phyloP scores from a whole-genome alignment of 2,329 filamentous ascomycete species.

The Diaporthe velutina region DNA sequence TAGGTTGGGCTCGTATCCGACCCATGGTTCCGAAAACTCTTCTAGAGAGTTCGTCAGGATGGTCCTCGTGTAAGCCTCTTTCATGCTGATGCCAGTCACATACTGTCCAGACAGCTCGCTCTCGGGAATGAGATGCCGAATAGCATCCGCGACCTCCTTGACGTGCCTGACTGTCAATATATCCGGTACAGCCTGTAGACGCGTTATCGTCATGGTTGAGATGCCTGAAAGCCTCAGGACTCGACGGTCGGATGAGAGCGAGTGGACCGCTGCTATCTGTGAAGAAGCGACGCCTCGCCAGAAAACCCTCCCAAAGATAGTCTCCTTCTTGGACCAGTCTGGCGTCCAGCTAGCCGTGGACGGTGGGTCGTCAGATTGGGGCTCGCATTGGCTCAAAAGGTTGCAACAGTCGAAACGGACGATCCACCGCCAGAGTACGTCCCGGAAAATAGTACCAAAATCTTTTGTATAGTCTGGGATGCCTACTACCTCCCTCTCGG shows the following conservation, averaged over 20 bases:
- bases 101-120: neutral
- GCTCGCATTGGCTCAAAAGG: conserved; percentile 8
- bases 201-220: neutral
- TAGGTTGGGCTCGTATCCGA: neutral
- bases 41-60: neutral
- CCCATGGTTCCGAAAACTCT: neutral
- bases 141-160: neutral
- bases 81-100: conserved; percentile 4
- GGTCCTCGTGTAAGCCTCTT: neutral
- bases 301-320: neutral
- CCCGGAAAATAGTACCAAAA: neutral
- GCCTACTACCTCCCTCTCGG: neutral
- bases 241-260: neutral
- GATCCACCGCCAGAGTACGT: conserved; percentile 4
- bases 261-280: neutral
- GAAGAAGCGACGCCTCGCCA: neutral
- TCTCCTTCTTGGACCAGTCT: neutral
- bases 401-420: neutral
- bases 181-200: neutral
- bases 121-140: neutral
- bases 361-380: neutral
- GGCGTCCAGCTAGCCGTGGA: neutral
- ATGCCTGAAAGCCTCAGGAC: neutral
- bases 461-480: conserved; percentile 44
- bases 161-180: neutral